Conservation (phyloP, 805 yeast species). For the Ogataea populi-albae region DNA sequence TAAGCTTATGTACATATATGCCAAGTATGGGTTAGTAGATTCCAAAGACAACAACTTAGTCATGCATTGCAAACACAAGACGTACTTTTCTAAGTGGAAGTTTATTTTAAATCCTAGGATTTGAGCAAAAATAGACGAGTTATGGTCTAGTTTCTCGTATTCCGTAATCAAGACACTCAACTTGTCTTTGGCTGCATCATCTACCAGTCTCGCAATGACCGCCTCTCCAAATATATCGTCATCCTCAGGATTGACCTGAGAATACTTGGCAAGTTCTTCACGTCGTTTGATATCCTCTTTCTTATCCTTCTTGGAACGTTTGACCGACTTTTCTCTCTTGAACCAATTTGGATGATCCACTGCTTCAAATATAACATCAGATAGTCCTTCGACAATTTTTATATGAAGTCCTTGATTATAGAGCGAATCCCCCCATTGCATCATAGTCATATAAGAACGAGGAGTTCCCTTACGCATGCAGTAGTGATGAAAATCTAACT, state of each 20-base stretch:
- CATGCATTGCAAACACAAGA: conserved; percentile 44
- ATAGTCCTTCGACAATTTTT: conserved; percentile 67
- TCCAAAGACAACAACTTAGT: conserved; percentile 29
- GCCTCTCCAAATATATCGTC: conserved; percentile 59
- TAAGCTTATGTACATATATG: conserved; percentile 19
- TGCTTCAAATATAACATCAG: conserved; percentile 49
- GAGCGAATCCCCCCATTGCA: conserved; percentile 79
- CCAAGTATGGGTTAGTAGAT: conserved; percentile 19
- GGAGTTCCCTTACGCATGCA: conserved; percentile 90
- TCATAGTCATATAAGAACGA: conserved; percentile 71
- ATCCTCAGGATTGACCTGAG: conserved; percentile 40
- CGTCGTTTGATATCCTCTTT: conserved; percentile 54
- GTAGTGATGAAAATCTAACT: conserved; percentile 91
- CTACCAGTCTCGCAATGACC: conserved; percentile 26
- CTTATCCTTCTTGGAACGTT: conserved; percentile 44
- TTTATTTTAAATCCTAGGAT: conserved; percentile 36
- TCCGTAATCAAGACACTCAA: conserved; percentile 40
- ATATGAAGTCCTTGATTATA: conserved; percentile 67
- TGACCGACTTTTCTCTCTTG: conserved; percentile 16
- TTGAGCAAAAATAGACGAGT: conserved; percentile 28
- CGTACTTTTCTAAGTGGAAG: conserved; percentile 39
- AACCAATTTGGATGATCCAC: conserved; percentile 28
- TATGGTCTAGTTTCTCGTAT: conserved; percentile 37
- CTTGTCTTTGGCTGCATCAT: conserved; percentile 33
- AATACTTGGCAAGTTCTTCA: conserved; percentile 48